Percentiles rank a stretch among this genome's conserved stretches.
phyloP scores from a whole-genome alignment of 1,284 basidiomycete species.

The Pseudozyma sp. region DNA sequence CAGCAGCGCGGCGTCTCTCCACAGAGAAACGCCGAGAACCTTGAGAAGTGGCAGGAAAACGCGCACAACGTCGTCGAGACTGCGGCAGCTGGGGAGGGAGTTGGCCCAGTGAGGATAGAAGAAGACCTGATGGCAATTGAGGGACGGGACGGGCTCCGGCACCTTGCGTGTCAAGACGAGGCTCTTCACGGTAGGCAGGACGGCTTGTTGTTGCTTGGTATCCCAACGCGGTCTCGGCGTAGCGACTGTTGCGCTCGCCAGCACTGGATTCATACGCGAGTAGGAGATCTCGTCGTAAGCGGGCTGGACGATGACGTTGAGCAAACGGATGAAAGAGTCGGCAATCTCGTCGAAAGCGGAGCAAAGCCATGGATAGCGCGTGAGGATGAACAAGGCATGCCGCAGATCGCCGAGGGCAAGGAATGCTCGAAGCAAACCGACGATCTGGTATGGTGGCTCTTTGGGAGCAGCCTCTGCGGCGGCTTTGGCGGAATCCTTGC shows the following conservation, averaged over 20 bases:
- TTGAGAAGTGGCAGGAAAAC: conserved; percentile 62
- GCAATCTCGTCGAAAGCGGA: conserved; percentile 82
- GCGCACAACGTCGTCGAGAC: conserved; percentile 41
- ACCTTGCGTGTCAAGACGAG: conserved; percentile 53
- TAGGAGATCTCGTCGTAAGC: conserved; percentile 55
- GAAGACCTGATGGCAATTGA: conserved; percentile 51
- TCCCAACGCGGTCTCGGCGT: conserved; percentile 65
- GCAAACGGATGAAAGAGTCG: conserved; percentile 74
- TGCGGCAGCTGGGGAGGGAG: conserved; percentile 42
- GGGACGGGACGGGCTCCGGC: conserved; percentile 57
- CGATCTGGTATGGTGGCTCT: conserved; percentile 80
- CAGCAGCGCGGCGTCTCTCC: conserved; percentile 46
- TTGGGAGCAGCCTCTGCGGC: conserved; percentile 71
- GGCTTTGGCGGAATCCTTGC: conserved; percentile 59
- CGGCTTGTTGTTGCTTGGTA: conserved; percentile 28
- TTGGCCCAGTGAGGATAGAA: conserved; percentile 61
- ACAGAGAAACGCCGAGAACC: conserved; percentile 57
- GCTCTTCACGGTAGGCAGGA: conserved; percentile 21
- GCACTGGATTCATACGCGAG: conserved; percentile 74
- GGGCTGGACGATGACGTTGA: conserved; percentile 59
- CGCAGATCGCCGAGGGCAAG: conserved; percentile 85
- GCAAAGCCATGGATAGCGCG: conserved; percentile 86
- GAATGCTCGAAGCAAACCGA: conserved; percentile 82
- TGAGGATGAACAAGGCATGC: conserved; percentile 81
- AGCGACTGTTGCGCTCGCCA: conserved; percentile 70